These are phyloP conservation scores for Lipomyces yarrowii DNA, from an alignment of 1,139 yeast genomes.

Conservation along the genomic window DNA sequence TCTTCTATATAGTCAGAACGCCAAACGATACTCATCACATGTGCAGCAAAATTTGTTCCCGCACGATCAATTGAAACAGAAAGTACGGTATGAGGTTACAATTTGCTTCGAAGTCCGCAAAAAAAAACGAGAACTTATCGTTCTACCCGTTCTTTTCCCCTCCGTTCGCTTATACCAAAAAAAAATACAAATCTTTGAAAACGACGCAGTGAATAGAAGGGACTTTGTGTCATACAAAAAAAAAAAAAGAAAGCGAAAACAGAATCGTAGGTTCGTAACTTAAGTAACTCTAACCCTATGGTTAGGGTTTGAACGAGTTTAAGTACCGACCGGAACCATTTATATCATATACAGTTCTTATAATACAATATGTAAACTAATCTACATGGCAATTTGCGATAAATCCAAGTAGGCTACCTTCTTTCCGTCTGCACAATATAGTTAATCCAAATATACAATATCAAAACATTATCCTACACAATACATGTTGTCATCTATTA, in stretches of 20 bases:
- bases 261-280: too few species aligned
- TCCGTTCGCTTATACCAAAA: slow-evolving; percentile 15
- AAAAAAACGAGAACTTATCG: neutral
- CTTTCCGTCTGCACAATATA: neutral
- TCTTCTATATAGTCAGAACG: neutral
- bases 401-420: neutral
- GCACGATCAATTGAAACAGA: neutral
- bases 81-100: slow-evolving; percentile 6
- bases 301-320: neutral
- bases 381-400: neutral
- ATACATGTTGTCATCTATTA: neutral
- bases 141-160: slow-evolving; percentile 26
- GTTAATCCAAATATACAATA: neutral
- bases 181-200: neutral
- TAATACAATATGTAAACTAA: neutral
- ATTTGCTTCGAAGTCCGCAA: neutral
- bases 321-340: too few species aligned
- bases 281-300: neutral
- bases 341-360: too few species aligned
- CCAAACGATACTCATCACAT: neutral
- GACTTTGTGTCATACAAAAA: slow-evolving; percentile 3
- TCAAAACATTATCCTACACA: neutral
- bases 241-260: neutral
- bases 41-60: slow-evolving; percentile 2
- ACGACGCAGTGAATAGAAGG: slow-evolving; percentile 26